Percentiles rank a stretch among this genome's conserved stretches.
phyloP scores from a whole-genome alignment of 352 stramenopile genomes.

The Pythium sukuiense region DNA sequence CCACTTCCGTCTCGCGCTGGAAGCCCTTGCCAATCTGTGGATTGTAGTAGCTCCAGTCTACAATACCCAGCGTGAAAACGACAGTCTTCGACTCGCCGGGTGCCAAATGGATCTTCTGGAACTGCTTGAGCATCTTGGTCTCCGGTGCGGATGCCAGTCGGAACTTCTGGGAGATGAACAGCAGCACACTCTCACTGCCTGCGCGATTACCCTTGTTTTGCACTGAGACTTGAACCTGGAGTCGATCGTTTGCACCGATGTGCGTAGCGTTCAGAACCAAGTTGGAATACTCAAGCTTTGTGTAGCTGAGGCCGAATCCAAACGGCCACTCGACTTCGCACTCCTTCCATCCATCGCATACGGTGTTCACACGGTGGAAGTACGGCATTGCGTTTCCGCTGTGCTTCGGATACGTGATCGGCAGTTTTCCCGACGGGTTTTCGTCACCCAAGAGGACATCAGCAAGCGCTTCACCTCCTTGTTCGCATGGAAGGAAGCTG shows the following conservation, averaged over 20 bases:
- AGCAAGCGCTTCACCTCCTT: constrained; percentile 70
- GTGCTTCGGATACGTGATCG: constrained; percentile 73
- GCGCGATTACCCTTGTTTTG: constrained; percentile 49
- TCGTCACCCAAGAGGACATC: constrained; percentile 67
- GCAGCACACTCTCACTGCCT: constrained; percentile 67
- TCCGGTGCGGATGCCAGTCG: constrained; percentile 55
- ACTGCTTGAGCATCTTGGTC: constrained; percentile 75
- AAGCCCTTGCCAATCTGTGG: constrained; percentile 51
- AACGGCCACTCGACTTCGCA: constrained; percentile 66
- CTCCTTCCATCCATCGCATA: constrained; percentile 51
- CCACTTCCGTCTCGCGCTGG: constrained; percentile 32
- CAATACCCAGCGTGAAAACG: constrained; percentile 38
- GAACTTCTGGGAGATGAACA: constrained; percentile 66
- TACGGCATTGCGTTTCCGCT: constrained; percentile 57
- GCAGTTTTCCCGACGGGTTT: constrained; percentile 72
- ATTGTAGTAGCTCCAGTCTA: constrained; percentile 61
- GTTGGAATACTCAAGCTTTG: constrained; percentile 57
- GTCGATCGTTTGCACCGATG: constrained; percentile 26
- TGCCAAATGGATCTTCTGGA: constrained; percentile 58
- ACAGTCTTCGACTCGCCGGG: constrained; percentile 35
- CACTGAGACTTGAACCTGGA: constrained; percentile 59
- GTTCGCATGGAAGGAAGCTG: constrained; percentile 75
- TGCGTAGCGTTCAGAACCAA: constrained; percentile 43
- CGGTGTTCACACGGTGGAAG: constrained; percentile 65
- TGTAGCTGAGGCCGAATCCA: constrained; percentile 70